Percentiles rank a stretch among this genome's conserved stretches.
Conservation (phyloP, 2,329 filamentous ascomycete species). For the Didymella glomerata region DNA sequence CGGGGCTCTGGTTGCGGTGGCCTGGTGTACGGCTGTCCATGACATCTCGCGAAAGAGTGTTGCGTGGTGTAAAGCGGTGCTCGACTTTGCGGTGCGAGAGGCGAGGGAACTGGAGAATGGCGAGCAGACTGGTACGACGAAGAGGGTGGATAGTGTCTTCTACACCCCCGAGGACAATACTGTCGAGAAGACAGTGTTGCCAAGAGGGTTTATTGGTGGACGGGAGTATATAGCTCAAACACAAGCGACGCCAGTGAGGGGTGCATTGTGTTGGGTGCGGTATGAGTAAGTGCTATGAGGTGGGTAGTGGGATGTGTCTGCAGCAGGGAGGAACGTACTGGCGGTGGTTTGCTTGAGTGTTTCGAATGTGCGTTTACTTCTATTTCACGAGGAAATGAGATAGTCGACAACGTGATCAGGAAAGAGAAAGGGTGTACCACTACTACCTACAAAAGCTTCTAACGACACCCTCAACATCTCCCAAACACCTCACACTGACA, state of each 20-base stretch:
- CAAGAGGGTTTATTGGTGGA: neutral
- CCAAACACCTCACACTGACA: slow-evolving; percentile 44
- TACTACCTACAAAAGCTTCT: neutral
- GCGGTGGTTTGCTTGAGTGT: neutral
- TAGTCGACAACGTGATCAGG: neutral
- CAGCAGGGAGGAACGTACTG: neutral
- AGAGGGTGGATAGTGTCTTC: neutral
- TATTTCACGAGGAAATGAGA: neutral
- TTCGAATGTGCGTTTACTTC: neutral
- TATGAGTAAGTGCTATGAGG: neutral
- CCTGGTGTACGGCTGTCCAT: neutral
- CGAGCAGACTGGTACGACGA: neutral
- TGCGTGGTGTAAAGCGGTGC: neutral
- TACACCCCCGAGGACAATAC: too few species aligned
- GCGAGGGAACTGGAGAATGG: neutral
- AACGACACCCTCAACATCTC: slow-evolving; percentile 3
- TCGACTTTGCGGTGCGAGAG: neutral
- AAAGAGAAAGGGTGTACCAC: neutral
- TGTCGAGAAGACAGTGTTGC: neutral
- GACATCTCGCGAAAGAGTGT: neutral
- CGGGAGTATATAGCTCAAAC: neutral
- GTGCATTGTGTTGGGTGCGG: neutral
- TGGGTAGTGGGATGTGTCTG: neutral
- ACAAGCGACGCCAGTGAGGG: neutral
- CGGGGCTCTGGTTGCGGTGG: neutral